Percentiles rank a stretch among this genome's conserved stretches.
Conservation (phyloP, 2,329 filamentous ascomycete genomes). For the Aspergillus sp. region DNA sequence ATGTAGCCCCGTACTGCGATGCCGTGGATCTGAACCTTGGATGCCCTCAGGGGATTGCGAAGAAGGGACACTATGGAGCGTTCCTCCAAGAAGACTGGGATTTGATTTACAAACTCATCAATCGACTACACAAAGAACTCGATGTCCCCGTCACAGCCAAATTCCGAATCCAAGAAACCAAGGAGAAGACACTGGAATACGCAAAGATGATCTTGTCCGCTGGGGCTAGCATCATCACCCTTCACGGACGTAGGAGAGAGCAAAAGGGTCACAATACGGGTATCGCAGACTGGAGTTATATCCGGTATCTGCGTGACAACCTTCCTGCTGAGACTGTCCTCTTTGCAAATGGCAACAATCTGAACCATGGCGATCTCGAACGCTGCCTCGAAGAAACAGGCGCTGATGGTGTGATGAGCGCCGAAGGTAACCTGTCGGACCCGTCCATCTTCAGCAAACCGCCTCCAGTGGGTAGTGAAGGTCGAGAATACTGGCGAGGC, state of each 20-base stretch:
- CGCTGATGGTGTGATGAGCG: slow-evolving; percentile 90
- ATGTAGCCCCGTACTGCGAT: slow-evolving; percentile 83
- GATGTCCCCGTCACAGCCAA: slow-evolving; percentile 88
- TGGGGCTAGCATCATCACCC: slow-evolving; percentile 87
- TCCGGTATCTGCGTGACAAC: slow-evolving; percentile 76
- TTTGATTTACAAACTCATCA: slow-evolving; percentile 76
- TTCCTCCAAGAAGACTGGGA: slow-evolving; percentile 93
- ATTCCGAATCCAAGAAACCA: slow-evolving; percentile 82
- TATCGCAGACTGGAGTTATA: slow-evolving; percentile 83
- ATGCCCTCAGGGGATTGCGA: slow-evolving; percentile 92
- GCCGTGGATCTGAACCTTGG: slow-evolving; percentile 93
- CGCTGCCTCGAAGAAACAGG: slow-evolving; percentile 76
- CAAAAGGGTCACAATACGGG: slow-evolving; percentile 97
- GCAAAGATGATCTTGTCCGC: slow-evolving; percentile 80
- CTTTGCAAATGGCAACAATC: slow-evolving; percentile 93
- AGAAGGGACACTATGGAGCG: slow-evolving; percentile 84
- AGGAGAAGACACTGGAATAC: slow-evolving; percentile 81
- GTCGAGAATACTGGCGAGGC: slow-evolving; percentile 82
- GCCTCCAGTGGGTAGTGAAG: slow-evolving; percentile 60
- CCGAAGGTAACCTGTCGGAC: slow-evolving; percentile 90
- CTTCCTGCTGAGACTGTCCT: slow-evolving; percentile 84
- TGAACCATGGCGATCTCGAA: slow-evolving; percentile 73
- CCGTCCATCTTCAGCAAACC: slow-evolving; percentile 75
- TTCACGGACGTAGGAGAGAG: slow-evolving; percentile 82
- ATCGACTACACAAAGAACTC: slow-evolving; percentile 72